Percentiles rank a stretch among this genome's conserved stretches.
Conservation (phyloP, 306 rosid species). For the Gynostemma pentaphyllum region DNA sequence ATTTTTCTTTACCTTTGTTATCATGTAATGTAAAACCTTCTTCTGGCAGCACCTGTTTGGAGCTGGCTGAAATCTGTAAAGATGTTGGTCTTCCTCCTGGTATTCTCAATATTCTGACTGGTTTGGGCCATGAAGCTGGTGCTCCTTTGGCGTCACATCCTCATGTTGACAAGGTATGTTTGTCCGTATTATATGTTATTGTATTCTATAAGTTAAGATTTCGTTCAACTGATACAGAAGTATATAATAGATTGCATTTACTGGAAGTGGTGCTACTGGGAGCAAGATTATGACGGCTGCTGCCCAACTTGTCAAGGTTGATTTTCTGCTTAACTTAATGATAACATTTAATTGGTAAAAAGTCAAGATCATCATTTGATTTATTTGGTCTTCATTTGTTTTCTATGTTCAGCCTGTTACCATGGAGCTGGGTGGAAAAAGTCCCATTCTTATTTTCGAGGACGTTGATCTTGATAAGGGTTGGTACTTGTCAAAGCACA, state of each 20-base stretch:
- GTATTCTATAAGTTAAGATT: background rate
- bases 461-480: conserved; percentile 97
- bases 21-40: background rate
- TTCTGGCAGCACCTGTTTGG: conserved; percentile 71
- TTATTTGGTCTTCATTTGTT: conserved; percentile 2
- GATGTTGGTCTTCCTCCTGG: conserved; percentile 86
- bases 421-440: conserved; percentile 92
- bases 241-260: conserved; percentile 70
- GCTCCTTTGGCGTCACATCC: conserved; percentile 95
- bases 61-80: conserved; percentile 62
- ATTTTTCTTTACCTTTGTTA: conserved; percentile 7
- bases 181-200: background rate
- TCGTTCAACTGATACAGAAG: background rate
- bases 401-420: conserved; percentile 79
- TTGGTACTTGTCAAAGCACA: conserved; percentile 28
- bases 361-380: conserved; percentile 9
- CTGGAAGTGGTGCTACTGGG: conserved; percentile 89
- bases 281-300: conserved; percentile 88
- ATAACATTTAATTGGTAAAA: background rate
- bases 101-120: conserved; percentile 72
- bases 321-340: background rate
- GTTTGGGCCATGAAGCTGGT: conserved; percentile 90
- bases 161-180: conserved; percentile 71
- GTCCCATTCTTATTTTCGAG: conserved; percentile 85
- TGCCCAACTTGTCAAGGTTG: conserved; percentile 78